Conservation (phyloP, 2,329 filamentous ascomycete species). For the Sclerotinia trifoliorum region DNA sequence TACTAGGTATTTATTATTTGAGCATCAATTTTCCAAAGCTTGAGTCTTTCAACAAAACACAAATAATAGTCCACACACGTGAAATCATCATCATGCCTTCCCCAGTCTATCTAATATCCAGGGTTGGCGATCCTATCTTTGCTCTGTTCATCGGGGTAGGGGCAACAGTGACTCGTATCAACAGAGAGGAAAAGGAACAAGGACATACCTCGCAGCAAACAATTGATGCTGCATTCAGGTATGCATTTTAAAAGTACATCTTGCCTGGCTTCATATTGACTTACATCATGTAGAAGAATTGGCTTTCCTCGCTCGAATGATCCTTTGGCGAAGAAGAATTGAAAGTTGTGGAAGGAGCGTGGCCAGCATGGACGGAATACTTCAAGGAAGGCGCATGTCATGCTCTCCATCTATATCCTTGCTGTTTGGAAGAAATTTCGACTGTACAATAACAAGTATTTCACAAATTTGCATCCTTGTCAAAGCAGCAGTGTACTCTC, state of each 20-base stretch:
- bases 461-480: conserved; percentile 8
- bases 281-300: conserved; percentile 22
- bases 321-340: conserved; percentile 18
- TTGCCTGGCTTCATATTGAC: neutral
- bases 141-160: conserved; percentile 52
- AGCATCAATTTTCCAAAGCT: conserved; percentile 8
- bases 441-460: conserved; percentile 16
- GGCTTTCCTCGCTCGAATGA: conserved; percentile 25
- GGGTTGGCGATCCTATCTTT: conserved; percentile 54
- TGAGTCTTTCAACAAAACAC: neutral
- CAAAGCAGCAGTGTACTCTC: conserved; percentile 14
- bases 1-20: neutral
- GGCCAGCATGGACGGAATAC: neutral
- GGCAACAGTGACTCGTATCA: conserved; percentile 53
- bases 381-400: conserved; percentile 17
- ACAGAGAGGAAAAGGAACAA: conserved; percentile 50
- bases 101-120: conserved; percentile 41
- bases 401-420: conserved; percentile 2
- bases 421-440: neutral
- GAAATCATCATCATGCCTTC: conserved; percentile 34
- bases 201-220: conserved; percentile 37
- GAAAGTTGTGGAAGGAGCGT: conserved; percentile 15
- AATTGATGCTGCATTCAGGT: conserved; percentile 39
- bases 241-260: conserved; percentile 4
- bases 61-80: neutral